These are phyloP conservation scores for Stromatinia cepivora DNA, from an alignment of 2,329 filamentous ascomycete species.

Conservation along the genomic window DNA sequence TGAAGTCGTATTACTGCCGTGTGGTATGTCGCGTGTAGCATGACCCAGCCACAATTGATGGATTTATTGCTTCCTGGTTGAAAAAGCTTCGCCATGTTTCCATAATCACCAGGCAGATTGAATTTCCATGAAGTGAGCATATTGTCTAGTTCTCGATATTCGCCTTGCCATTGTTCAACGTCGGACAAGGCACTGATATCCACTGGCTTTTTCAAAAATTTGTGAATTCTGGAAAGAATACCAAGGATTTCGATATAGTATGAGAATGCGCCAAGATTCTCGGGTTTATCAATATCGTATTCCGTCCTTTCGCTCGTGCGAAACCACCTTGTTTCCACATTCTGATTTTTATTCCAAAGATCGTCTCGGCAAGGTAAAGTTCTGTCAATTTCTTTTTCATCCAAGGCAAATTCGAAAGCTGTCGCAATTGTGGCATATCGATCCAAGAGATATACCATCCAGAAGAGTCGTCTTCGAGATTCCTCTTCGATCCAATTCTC, in stretches of 20 bases:
- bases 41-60: conserved; percentile 81
- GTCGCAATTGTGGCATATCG: conserved; percentile 88
- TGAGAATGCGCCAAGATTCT: conserved; percentile 83
- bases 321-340: conserved; percentile 85
- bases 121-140: conserved; percentile 82
- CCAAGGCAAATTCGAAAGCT: conserved; percentile 86
- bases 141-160: conserved; percentile 81
- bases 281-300: conserved; percentile 66
- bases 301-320: conserved; percentile 55
- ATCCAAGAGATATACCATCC: conserved; percentile 91
- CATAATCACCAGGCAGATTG: conserved; percentile 77
- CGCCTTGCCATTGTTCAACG: conserved; percentile 85
- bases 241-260: conserved; percentile 90
- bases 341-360: conserved; percentile 78
- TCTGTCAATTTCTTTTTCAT: conserved; percentile 87
- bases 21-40: conserved; percentile 74
- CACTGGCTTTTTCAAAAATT: conserved; percentile 84
- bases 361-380: conserved; percentile 85
- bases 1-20: conserved; percentile 88
- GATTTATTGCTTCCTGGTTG: conserved; percentile 66
- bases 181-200: conserved; percentile 83
- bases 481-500: conserved; percentile 89
- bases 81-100: conserved; percentile 79
- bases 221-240: conserved; percentile 83
- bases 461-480: conserved; percentile 79